A percentile compares a stretch with the other conserved stretches of the same genome.
Evolutionary conservation across 2,329 filamentous ascomycete species (phyloP).

Genomic region (Thielaviopsis euricoi): DNA sequence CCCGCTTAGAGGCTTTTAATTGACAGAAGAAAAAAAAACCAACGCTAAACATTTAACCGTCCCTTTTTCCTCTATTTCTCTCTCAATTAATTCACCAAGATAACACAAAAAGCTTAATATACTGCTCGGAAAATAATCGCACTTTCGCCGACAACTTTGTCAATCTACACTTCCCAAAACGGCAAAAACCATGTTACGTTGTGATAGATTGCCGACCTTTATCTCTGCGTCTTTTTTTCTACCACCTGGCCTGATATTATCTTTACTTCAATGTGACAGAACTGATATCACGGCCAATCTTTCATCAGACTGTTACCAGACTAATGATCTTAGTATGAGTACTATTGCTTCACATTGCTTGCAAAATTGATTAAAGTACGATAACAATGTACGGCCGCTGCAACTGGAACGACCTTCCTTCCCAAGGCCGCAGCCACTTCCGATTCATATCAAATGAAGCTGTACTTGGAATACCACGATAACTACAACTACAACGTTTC

Average conservation of each 20-base stretch:
- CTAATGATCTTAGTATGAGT: background rate
- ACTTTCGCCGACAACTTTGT: background rate
- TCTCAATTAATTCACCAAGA: too few relatives aligned
- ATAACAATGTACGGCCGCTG: background rate
- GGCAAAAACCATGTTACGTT: background rate
- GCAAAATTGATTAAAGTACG: too few relatives aligned
- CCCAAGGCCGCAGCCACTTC: too few relatives aligned
- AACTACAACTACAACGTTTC: too few relatives aligned
- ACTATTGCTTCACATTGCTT: background rate
- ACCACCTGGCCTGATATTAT: background rate
- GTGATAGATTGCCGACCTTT: background rate
- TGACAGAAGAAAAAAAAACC: background rate
- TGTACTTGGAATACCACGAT: too few relatives aligned
- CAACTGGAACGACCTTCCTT: background rate
- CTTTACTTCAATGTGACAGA: background rate
- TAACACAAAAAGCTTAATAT: too few relatives aligned
- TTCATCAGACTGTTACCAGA: background rate
- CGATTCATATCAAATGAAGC: too few relatives aligned
- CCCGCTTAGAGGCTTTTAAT: background rate
- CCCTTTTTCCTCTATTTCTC: background rate
- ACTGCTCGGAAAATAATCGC: background rate
- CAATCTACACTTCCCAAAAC: background rate
- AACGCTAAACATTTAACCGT: background rate
- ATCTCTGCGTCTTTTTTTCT: background rate
- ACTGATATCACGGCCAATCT: background rate